Base-by-base conservation (phyloP, 179 eudicot species). In the Silene coronaria region DNA sequence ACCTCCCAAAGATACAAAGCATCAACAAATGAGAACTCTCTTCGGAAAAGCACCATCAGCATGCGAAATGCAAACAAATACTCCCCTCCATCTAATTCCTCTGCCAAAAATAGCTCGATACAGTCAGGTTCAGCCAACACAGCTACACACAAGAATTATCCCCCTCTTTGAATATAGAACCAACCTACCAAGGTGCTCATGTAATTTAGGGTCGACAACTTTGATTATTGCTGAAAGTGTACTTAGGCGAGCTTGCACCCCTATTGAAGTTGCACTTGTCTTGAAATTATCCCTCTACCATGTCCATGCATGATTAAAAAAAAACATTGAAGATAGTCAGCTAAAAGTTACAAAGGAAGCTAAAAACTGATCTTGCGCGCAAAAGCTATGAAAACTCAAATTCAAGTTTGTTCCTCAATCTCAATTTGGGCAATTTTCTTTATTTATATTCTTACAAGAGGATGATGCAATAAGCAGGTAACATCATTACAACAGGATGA, bases 1-100 rank as follows among this genome's bases (percentile, higher is more conserved):
- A 82, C 87, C 87, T 85, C 87, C 87, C 87, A 85, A 48, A 85
- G 87, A 75, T 85, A 85, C 77, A 85, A 64, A 48, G 84, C 84
- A 78, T 85, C 87, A n/a, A 80, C 79, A 53, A 85, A 85, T 5
- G 84, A 82, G 75, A 85, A 85, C 76, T 85, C 87, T 80, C 87
- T 80, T 68, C 87, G 75, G 71, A 85, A 85, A 71, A 77, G 87
- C 57, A 85, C 87, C 87, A 85, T 85, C 78, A 85, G 77, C 87
- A 85, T 85, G 73, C 85, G 87, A 75, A 85, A 85, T 70, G 87
- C 87, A 78, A 85, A 85, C 76, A 85, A 70, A 73, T 85, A 85
- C 79, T 85, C 85, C 57, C 87, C 87, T 63, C 84, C 87, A 69
- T 85, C 87, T 23, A 85, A 67, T 14, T 85, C 87, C 82, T 85